Conservation (phyloP, 305 asterid genomes). For the Fraxinus angustifolia region DNA sequence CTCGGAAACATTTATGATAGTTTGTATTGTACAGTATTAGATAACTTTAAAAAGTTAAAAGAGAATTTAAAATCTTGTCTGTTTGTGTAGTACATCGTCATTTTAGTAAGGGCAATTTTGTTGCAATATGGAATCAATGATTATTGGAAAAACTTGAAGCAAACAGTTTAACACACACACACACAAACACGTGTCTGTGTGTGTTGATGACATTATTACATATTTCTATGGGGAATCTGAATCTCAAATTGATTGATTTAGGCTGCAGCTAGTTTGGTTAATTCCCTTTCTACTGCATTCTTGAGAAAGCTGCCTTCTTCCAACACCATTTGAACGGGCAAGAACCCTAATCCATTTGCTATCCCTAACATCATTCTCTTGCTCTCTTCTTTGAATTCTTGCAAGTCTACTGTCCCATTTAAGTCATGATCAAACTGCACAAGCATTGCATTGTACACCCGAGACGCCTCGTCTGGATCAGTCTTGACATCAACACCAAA, state of each 20-base stretch:
- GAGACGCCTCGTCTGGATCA: background rate
- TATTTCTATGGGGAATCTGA: background rate
- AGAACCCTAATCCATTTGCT: background rate
- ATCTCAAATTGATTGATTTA: background rate
- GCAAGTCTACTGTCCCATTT: background rate
- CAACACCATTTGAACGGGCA: conserved; percentile 8
- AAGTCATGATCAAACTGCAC: conserved; percentile 3
- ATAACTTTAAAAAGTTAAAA: background rate
- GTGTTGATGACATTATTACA: background rate
- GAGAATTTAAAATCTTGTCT: background rate
- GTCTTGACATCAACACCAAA: background rate
- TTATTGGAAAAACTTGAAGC: background rate
- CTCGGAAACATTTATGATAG: background rate
- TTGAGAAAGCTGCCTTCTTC: conserved; percentile 1
- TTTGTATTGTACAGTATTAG: background rate
- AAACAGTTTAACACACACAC: background rate
- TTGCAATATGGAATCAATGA: background rate
- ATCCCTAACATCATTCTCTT: background rate
- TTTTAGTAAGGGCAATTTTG: background rate
- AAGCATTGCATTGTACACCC: background rate
- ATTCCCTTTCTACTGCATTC: conserved; percentile 1
- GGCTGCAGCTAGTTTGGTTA: background rate
- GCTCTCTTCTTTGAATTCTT: conserved; percentile 7
- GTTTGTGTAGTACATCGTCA: background rate
- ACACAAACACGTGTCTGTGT: background rate